Evolutionary conservation across 768 basidiomycete genomes (phyloP).

Genomic region (Chiua virens): DNA sequence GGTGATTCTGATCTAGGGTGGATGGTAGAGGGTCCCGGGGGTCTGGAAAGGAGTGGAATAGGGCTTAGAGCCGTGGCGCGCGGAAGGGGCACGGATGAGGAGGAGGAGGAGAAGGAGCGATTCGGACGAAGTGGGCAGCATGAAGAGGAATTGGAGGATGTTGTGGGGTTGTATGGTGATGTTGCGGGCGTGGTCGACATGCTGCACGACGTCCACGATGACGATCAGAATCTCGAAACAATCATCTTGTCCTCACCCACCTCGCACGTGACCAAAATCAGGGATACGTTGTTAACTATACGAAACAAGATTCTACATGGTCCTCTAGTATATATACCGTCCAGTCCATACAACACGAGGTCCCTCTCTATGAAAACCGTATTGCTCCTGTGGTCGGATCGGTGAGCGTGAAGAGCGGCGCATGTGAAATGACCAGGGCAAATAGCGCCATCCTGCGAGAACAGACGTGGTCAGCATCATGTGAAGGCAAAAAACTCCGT

Average conservation of each 20-base stretch:
- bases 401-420: conserved; percentile 32
- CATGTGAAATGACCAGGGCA: conserved; percentile 31
- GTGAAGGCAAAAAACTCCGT: conserved; percentile 10
- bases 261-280: conserved; percentile 29
- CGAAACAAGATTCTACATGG: background rate
- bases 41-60: background rate
- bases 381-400: conserved; percentile 33
- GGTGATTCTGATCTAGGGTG: conserved; percentile 13
- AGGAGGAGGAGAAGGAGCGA: conserved; percentile 9
- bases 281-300: background rate
- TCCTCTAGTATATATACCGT: conserved; percentile 16
- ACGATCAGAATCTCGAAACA: background rate
- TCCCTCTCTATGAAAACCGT: conserved; percentile 27
- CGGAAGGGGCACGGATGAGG: conserved; percentile 23
- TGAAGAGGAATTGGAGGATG: background rate
- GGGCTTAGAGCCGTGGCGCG: conserved; percentile 3
- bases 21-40: conserved; percentile 7
- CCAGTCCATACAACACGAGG: conserved; percentile 17
- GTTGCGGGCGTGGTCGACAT: conserved; percentile 31
- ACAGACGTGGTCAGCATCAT: conserved; percentile 27
- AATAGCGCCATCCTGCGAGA: conserved; percentile 36
- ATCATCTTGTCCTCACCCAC: conserved; percentile 9
- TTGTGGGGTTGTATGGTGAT: conserved; percentile 16
- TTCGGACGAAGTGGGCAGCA: background rate
- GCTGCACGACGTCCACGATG: conserved; percentile 22